A percentile compares a stretch with the other conserved stretches of the same genome.
Evolutionary conservation across 179 eudicot genomes (phyloP).

Genomic region (Camellia oleifera): DNA sequence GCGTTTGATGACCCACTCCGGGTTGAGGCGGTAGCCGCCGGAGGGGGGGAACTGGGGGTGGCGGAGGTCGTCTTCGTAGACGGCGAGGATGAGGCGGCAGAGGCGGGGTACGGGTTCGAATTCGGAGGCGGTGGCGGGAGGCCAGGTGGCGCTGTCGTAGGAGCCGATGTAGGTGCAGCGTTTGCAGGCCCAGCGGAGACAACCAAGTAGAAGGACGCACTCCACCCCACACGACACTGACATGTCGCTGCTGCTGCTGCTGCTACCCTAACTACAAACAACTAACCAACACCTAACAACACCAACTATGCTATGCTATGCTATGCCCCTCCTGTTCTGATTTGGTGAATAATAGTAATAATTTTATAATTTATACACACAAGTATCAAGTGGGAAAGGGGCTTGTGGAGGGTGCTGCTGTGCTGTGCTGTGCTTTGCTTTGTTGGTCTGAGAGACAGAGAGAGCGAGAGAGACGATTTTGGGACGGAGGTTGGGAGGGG

Average conservation of each 20-base stretch:
- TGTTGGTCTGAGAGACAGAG: not conserved
- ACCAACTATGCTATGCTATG: too few species aligned
- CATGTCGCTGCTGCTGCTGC: slow-evolving; percentile 25
- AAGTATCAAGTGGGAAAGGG: not conserved
- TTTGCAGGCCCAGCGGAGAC: slow-evolving; percentile 74
- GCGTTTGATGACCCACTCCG: slow-evolving; percentile 64
- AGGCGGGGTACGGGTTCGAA: slow-evolving; percentile 77
- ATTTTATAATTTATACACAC: not conserved
- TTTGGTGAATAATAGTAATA: too few species aligned
- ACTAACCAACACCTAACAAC: too few species aligned
- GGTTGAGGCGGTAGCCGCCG: slow-evolving; percentile 63
- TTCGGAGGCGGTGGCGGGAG: slow-evolving; percentile 58
- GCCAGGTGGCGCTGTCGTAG: slow-evolving; percentile 86
- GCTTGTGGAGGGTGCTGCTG: not conserved
- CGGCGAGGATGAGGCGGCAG: slow-evolving; percentile 70
- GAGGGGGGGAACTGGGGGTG: slow-evolving; percentile 50
- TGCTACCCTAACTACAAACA: not conserved
- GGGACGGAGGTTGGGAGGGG: too few species aligned
- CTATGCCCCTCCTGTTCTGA: too few species aligned
- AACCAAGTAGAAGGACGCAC: slow-evolving; percentile 63
- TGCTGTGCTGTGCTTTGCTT: not conserved
- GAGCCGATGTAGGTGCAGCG: slow-evolving; percentile 92
- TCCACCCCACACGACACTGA: slow-evolving; percentile 65
- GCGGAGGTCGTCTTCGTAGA: slow-evolving; percentile 68
- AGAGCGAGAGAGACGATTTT: not conserved